Evolutionary conservation across 2,329 filamentous ascomycete species (phyloP).

Genomic region (Boeremia lycopersici): DNA sequence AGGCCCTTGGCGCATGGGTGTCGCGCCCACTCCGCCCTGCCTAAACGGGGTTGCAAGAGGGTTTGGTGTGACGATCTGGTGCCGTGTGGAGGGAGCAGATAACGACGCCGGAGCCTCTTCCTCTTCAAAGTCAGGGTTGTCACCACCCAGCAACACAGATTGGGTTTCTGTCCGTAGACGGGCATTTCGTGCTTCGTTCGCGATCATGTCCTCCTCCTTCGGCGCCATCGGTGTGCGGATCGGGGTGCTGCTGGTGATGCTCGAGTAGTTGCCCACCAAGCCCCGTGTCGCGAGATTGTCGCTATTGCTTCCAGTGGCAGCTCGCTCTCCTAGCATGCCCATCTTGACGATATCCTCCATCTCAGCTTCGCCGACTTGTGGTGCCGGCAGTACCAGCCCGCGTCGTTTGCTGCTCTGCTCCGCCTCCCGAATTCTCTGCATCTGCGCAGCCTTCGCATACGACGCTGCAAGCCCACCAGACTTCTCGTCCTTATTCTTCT

Average conservation of each 20-base stretch:
- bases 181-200: slow-evolving; percentile 95
- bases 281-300: slow-evolving; percentile 86
- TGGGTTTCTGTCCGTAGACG: slow-evolving; percentile 90
- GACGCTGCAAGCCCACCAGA: slow-evolving; percentile 80
- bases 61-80: slow-evolving; percentile 88
- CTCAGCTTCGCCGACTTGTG: slow-evolving; percentile 91
- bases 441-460: slow-evolving; percentile 88
- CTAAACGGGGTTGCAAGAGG: slow-evolving; percentile 90
- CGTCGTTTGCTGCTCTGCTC: slow-evolving; percentile 95
- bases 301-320: slow-evolving; percentile 76
- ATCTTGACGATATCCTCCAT: slow-evolving; percentile 98
- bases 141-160: slow-evolving; percentile 88
- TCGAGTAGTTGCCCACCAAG: slow-evolving; percentile 84
- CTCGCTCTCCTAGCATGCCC: slow-evolving; percentile 90
- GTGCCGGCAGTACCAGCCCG: slow-evolving; percentile 79
- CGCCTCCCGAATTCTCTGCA: slow-evolving; percentile 93
- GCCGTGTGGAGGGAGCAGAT: slow-evolving; percentile 79
- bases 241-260: slow-evolving; percentile 79
- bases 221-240: slow-evolving; percentile 92
- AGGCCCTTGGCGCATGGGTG: slow-evolving; percentile 63
- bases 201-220: slow-evolving; percentile 91
- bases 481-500: slow-evolving; percentile 83
- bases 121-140: slow-evolving; percentile 88
- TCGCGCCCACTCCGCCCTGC: slow-evolving; percentile 69
- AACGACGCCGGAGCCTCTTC: slow-evolving; percentile 84